Evolutionary conservation across 345 rosid genomes (phyloP).

Genomic region (Hypericum androsaemum): DNA sequence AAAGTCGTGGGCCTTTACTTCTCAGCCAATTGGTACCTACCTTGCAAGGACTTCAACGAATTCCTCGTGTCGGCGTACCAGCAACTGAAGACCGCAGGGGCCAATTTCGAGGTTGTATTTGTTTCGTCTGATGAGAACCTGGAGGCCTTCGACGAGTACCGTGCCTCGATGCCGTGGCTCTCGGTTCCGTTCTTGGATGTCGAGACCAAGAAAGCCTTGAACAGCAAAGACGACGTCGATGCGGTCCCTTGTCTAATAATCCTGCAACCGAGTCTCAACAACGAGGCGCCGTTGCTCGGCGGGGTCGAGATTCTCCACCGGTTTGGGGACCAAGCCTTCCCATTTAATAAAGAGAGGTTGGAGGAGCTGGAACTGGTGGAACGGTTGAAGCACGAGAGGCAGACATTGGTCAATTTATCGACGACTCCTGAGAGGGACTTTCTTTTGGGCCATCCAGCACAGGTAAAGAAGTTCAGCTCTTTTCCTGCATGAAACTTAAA

Average conservation of each 20-base stretch:
- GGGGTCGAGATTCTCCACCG: constrained; percentile 43
- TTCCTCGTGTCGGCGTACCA: constrained; percentile 26
- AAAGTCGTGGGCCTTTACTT: constrained; percentile 47
- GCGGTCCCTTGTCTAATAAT: constrained; percentile 44
- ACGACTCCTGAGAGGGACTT: constrained; percentile 30
- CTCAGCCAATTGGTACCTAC: constrained; percentile 56
- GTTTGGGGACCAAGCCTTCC: constrained; percentile 42
- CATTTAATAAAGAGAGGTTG: constrained; percentile 40
- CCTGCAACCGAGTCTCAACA: constrained; percentile 31
- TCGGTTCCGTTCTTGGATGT: constrained; percentile 46
- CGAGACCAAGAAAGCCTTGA: constrained; percentile 43
- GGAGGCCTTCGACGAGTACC: constrained; percentile 44
- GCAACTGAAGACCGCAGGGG: constrained; percentile 28
- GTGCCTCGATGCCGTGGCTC: constrained; percentile 51
- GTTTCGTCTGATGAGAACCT: constrained; percentile 49
- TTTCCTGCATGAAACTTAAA: too few species aligned
- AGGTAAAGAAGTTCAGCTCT: constrained; percentile 38
- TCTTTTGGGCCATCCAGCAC: constrained; percentile 30
- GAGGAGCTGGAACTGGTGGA: constrained; percentile 35
- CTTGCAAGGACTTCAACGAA: constrained; percentile 36
- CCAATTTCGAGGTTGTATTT: constrained; percentile 40
- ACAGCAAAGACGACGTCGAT: constrained; percentile 35
- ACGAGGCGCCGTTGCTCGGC: constrained; percentile 22
- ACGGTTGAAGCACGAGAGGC: constrained; percentile 36
- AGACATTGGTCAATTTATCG: constrained; percentile 30